A percentile compares a stretch with the other conserved stretches of the same genome.
phyloP scores from a whole-genome alignment of 2,329 filamentous ascomycete genomes.

The Eurotiales sp. region DNA sequence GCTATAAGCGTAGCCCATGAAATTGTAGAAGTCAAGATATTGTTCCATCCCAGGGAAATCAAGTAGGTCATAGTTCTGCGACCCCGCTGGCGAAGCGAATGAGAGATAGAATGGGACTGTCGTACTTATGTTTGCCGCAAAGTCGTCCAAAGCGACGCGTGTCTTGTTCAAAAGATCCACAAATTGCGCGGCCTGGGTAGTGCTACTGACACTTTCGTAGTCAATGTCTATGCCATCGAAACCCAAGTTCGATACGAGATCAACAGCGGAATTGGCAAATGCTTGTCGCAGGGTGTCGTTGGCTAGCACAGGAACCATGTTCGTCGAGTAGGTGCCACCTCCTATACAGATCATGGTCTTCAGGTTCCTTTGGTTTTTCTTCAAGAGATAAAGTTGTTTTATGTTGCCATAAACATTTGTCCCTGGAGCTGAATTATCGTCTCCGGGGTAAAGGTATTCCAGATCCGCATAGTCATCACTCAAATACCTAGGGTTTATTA shows the following conservation, averaged over 20 bases:
- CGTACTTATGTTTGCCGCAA: conserved; percentile 1
- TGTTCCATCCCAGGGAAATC: conserved; percentile 43
- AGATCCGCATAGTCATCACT: conserved; percentile 10
- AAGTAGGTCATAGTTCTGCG: conserved; percentile 43
- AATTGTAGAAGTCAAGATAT: conserved; percentile 51
- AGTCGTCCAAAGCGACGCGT: not conserved
- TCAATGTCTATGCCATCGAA: conserved; percentile 52
- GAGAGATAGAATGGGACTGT: conserved; percentile 21
- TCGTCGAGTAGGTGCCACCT: conserved; percentile 72
- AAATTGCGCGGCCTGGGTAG: conserved; percentile 6
- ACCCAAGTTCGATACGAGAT: conserved; percentile 71
- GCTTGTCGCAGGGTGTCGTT: conserved; percentile 55
- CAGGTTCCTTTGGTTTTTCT: conserved; percentile 70
- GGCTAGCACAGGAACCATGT: conserved; percentile 65
- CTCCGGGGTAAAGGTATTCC: conserved; percentile 10
- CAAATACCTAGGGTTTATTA: not conserved
- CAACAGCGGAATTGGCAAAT: conserved; percentile 68
- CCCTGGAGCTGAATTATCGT: not conserved
- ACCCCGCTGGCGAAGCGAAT: conserved; percentile 27
- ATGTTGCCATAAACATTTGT: conserved; percentile 16
- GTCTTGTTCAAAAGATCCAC: conserved; percentile 3
- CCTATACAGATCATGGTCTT: conserved; percentile 81
- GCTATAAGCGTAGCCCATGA: conserved; percentile 79
- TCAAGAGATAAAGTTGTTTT: conserved; percentile 49
- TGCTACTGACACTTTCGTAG: conserved; percentile 27